Evolutionary conservation across 2,329 filamentous ascomycete species (phyloP), one percentile per base, ranked within the genome.

Genomic region (Colletotrichum higginsianum): DNA sequence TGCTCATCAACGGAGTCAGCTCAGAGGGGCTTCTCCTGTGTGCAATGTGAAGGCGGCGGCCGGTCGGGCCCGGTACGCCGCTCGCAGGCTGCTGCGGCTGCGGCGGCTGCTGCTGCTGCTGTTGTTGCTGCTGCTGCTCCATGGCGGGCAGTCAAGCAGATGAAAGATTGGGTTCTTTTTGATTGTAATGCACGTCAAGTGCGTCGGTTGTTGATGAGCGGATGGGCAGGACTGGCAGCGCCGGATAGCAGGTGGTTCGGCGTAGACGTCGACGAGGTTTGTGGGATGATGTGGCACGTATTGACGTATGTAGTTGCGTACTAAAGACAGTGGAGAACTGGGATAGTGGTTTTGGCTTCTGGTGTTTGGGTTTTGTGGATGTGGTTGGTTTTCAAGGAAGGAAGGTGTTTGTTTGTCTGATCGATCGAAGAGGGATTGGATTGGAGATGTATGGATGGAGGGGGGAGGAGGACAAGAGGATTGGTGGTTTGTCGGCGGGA

Each of bases 1-100:
- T 94, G 94, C 95, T 97, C 94, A 98, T 97, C 84, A 98, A 87
- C 75, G 96, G 96, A 71, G 96, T 98, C 84, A 98, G 88, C 88
- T 98, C 96, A 77, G 96, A 98, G 75, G 96, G 96, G 86, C 95
- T 98, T 84, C 96, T 92, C 81, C 96, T 93, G 87, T 98, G 96
- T 80, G 96, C 96, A 85, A 98, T 98, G 86, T 98, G 95, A 82
- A 98, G 90, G 82, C 95, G 93, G 81, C 96, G 95, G 80, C 95
- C 95, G 81, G 92, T 85, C 79, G 94, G 94, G 77, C 94, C 95
- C 81, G 86, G 86, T 72, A 91, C 88, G 79, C 89, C 89, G 80
- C 87, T 87, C 76, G 85, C 78, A 79, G 84, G 84, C 79, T 84
- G 84, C 80, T 84, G 85, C 78, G 85, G 84, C 74, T 81, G 81